Conservation (phyloP, 2,329 filamentous ascomycete species). For the Aspergillus eucalypticola region DNA sequence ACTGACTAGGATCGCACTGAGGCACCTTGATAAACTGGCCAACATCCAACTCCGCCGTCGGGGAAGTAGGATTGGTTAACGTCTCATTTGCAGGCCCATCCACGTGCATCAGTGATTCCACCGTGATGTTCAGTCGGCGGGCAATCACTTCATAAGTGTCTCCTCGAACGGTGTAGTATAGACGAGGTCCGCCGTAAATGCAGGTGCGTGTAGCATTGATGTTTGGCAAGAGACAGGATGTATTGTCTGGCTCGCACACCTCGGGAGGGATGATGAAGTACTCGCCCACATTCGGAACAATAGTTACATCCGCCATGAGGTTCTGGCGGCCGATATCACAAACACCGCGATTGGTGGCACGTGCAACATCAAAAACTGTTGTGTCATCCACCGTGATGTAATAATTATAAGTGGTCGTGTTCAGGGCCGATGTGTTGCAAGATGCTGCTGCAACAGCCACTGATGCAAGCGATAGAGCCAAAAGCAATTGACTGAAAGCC, state of each 20-base stretch:
- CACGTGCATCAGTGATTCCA: conserved; percentile 11
- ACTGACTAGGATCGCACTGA: conserved; percentile 15
- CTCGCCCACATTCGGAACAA: conserved; percentile 17
- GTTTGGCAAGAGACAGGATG: conserved; percentile 15
- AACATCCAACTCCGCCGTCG: background rate
- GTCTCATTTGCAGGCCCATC: background rate
- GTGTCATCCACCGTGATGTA: background rate
- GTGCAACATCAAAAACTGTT: conserved; percentile 12
- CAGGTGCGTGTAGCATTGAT: conserved; percentile 13
- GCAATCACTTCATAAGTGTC: conserved; percentile 21
- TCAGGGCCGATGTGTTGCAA: conserved; percentile 11
- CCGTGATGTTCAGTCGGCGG: conserved; percentile 16
- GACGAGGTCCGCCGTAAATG: conserved; percentile 18
- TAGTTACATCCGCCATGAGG: conserved; percentile 21
- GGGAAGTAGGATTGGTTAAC: background rate
- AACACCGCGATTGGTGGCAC: conserved; percentile 13
- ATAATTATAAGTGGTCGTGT: conserved; percentile 6
- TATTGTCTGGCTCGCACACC: conserved; percentile 18
- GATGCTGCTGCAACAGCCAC: background rate
- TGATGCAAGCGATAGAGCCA: background rate
- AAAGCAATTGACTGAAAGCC: background rate
- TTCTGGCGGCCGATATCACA: conserved; percentile 17
- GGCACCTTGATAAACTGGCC: conserved; percentile 20
- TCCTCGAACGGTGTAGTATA: conserved; percentile 22
- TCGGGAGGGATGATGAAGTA: conserved; percentile 16